phyloP scores from a whole-genome alignment of 2,329 filamentous ascomycete species.

The Immersiporthe knoxdaviesiana region DNA sequence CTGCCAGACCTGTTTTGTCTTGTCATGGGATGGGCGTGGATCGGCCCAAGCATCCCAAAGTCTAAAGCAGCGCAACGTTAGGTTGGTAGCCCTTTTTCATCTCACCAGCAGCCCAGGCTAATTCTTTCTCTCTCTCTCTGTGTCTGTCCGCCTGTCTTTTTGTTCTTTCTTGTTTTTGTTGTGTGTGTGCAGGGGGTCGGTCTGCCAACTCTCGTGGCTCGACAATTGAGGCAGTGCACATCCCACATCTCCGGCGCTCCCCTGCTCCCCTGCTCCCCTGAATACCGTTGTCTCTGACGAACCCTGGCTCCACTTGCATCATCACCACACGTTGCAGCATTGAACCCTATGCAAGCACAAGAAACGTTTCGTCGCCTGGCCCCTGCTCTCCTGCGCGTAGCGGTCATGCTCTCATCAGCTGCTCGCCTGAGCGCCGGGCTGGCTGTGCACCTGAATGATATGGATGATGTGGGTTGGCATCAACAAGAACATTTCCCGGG shows the following conservation, averaged over 20 bases:
- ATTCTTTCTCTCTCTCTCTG: neutral
- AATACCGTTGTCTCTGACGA: conserved; percentile 22
- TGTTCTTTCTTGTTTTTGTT: neutral
- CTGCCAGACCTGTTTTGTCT: conserved; percentile 4
- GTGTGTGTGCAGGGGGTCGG: neutral
- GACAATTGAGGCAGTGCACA: conserved; percentile 29
- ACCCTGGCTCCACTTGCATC: conserved; percentile 6
- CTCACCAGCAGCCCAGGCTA: neutral
- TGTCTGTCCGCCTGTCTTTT: no score
- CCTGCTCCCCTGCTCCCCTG: no score
- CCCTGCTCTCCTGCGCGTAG: neutral
- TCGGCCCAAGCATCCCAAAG: neutral
- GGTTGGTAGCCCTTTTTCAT: neutral
- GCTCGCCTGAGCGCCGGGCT: neutral
- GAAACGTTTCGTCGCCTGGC: conserved; percentile 13
- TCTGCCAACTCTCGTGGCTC: neutral
- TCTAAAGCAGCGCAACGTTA: conserved; percentile 7
- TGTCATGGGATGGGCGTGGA: conserved; percentile 1
- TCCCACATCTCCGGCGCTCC: conserved; percentile 23
- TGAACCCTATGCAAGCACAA: conserved; percentile 3
- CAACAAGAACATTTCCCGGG: neutral
- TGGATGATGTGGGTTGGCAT: neutral
- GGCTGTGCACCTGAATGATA: neutral
- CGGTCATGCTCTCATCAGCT: neutral
- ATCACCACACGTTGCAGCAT: neutral